Base-by-base conservation (phyloP, 257 asterid species). In the Phtheirospermum japonicum region DNA sequence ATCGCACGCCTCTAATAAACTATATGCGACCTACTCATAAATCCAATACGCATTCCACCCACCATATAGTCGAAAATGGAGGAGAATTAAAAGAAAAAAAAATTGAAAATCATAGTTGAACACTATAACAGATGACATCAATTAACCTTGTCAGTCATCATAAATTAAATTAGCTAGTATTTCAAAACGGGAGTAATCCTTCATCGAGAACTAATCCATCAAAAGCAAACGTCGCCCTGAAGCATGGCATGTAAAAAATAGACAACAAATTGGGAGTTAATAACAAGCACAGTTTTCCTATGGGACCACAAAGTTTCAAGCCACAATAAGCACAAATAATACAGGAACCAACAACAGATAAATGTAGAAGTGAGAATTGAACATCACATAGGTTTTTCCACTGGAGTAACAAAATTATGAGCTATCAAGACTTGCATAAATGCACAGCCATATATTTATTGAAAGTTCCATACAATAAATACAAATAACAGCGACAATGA, bases 381-480 rank as follows among this genome's bases (percentile, higher is more conserved):
- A 52, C 9, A 45, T 26, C 37, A 45, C 7, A 28, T 2, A 48
- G 55, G 52, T 10, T 20, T 37, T 32, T 45, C 34, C 7, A 6
- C 11, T 7, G n/a, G 33, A n/a, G 55, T 50, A 37, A 30, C 31
- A 48, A 57, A 37, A 18, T 32, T 2, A 4, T 13, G 2, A 26
- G 65, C 14, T 33, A 19, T 61, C 16, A 1, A 40, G 4, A 14
- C 14, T 20, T 11, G 23, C 30, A 11, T n/a, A 9, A 12, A 30
- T 32, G 26, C 61, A 56, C 52, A 59, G 48, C 63, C 31, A n/a
- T n/a, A n/a, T n/a, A n/a, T n/a, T 42, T 54, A 54, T 9, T 50
- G 9, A 51, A 69, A 13, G 20, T 19, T 39, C 48, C 40, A 28
- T 14, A 34, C 33, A 50, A 37, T n/a, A 23, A 23, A 23, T 23